phyloP scores from a whole-genome alignment of 164 flowering plant species.

The Amborella trichopoda region DNA sequence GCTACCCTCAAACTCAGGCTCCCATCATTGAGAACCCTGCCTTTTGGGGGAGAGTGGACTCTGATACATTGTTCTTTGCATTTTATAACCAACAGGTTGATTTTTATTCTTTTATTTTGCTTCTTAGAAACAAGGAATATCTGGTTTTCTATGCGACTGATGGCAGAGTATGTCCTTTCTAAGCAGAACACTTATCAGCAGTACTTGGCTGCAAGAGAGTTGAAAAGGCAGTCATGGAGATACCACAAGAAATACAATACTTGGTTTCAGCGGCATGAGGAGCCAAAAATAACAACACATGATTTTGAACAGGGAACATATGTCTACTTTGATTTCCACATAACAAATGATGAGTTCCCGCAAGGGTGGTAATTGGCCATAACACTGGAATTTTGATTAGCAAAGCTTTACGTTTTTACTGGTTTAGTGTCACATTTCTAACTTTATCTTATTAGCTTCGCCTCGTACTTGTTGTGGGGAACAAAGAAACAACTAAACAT shows the following conservation, averaged over 20 bases:
- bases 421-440: too few species aligned
- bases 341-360: conserved; percentile 56
- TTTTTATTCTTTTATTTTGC: background rate
- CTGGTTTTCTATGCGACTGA: background rate
- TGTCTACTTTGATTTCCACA: conserved; percentile 89
- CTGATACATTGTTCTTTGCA: conserved; percentile 85
- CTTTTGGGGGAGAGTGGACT: conserved; percentile 84
- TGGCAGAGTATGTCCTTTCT: background rate
- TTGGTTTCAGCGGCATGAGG: conserved; percentile 98
- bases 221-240: conserved; percentile 98
- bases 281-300: conserved; percentile 87
- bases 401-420: too few species aligned
- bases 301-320: conserved; percentile 93
- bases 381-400: too few species aligned
- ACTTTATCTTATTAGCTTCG: too few species aligned
- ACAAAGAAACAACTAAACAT: too few species aligned
- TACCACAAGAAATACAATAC: conserved; percentile 90
- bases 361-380: too few species aligned
- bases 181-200: conserved; percentile 94
- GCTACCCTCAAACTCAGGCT: conserved; percentile 91
- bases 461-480: too few species aligned
- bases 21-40: conserved; percentile 83
- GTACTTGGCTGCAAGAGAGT: conserved; percentile 88
- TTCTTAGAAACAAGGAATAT: background rate
- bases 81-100: conserved; percentile 91